These are phyloP conservation scores for Backusella tarrabulga DNA, from an alignment of 192 early-diverging fungal genomes.

Conservation along the genomic window DNA sequence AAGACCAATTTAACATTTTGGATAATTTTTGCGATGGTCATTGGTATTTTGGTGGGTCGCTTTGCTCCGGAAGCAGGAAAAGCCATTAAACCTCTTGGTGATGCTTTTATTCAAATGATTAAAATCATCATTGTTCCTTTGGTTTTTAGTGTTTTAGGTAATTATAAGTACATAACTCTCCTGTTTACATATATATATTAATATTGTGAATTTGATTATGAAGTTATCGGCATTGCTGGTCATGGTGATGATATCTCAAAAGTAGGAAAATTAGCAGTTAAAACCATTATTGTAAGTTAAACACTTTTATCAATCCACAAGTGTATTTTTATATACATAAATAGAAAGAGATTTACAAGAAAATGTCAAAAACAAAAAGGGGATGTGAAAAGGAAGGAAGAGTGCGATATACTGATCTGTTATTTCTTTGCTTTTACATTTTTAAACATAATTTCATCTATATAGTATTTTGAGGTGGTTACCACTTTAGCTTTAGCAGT, in stretches of 20 bases:
- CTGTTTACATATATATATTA: constrained; percentile 51
- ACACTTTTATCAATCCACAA: neutral
- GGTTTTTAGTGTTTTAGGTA: constrained; percentile 9
- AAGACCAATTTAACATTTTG: constrained; percentile 48
- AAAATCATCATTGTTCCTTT: constrained; percentile 53
- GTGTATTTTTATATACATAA: neutral
- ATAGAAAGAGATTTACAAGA: no score
- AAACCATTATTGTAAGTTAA: constrained; percentile 49
- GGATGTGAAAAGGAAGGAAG: neutral
- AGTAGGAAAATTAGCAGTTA: constrained; percentile 62
- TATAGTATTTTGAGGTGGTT: constrained; percentile 60
- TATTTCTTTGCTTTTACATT: neutral
- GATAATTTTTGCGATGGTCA: constrained; percentile 44
- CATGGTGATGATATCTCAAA: constrained; percentile 58
- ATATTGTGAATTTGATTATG: neutral
- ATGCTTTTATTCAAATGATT: constrained; percentile 54
- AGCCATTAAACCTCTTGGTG: constrained; percentile 45
- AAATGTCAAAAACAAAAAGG: neutral
- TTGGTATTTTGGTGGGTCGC: constrained; percentile 49
- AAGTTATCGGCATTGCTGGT: constrained; percentile 64
- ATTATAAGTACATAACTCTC: constrained; percentile 24
- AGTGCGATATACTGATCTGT: neutral
- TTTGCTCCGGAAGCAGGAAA: constrained; percentile 43
- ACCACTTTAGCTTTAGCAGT: constrained; percentile 63
- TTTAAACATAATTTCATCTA: neutral